phyloP scores from a whole-genome alignment of 352 stramenopile species.

The Phytophthora tubulina region DNA sequence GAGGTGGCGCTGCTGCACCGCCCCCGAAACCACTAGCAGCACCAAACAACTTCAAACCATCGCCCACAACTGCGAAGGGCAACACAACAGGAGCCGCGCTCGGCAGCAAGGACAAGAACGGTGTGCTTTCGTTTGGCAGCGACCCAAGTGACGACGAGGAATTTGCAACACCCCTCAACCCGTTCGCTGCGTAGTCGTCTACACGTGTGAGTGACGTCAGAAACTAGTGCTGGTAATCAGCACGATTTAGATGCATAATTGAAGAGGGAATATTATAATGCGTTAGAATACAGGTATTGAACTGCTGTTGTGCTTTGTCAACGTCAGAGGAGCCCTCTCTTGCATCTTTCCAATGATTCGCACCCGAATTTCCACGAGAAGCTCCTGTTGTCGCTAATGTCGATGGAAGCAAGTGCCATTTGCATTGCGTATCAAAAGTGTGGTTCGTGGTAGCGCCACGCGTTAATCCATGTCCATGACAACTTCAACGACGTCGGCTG shows the following conservation, averaged over 20 bases:
- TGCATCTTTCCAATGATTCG: neutral
- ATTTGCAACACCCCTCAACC: constrained; percentile 60
- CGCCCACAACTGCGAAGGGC: constrained; percentile 31
- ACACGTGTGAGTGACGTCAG: constrained; percentile 33
- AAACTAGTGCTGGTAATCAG: constrained; percentile 25
- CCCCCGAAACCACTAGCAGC: constrained; percentile 67
- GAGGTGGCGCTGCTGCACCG: constrained; percentile 41
- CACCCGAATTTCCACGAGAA: neutral
- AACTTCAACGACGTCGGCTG: constrained; percentile 2
- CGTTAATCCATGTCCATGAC: neutral
- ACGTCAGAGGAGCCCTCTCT: neutral
- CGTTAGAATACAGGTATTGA: constrained; percentile 4
- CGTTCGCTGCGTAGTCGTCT: constrained; percentile 59
- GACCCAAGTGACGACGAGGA: constrained; percentile 66
- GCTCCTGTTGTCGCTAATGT: neutral
- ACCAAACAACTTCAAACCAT: constrained; percentile 51
- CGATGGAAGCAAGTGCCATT: neutral
- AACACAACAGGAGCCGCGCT: constrained; percentile 36
- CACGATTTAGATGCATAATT: constrained; percentile 40
- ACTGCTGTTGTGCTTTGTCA: neutral
- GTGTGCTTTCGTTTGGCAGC: constrained; percentile 43
- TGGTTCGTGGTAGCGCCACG: constrained; percentile 11
- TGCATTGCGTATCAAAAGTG: neutral
- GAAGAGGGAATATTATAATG: constrained; percentile 29
- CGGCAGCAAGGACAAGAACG: constrained; percentile 45